These are phyloP conservation scores for Adansonia gregorii DNA, from an alignment of 441 rosid species.

Conservation along the genomic window DNA sequence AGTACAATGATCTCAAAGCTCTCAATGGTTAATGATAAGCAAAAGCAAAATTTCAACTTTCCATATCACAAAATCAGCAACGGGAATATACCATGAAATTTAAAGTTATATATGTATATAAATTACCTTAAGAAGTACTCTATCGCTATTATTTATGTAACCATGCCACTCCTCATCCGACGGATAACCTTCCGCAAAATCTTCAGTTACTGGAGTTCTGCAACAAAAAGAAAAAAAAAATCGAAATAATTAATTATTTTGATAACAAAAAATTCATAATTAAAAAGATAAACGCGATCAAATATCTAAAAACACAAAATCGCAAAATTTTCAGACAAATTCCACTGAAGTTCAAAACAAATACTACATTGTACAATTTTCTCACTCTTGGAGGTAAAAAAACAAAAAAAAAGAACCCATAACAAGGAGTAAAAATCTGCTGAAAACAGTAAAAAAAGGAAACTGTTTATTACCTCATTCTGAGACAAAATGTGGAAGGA, in stretches of 20 bases:
- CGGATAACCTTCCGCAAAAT: slow-evolving; percentile 76
- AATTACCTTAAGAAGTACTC: slow-evolving; percentile 92
- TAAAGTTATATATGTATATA: not conserved
- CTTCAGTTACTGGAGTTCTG: slow-evolving; percentile 78
- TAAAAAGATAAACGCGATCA: slow-evolving; percentile 8
- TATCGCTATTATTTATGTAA: slow-evolving; percentile 80
- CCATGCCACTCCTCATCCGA: slow-evolving; percentile 99
- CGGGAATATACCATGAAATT: not conserved
- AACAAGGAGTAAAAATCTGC: not conserved
- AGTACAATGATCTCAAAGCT: slow-evolving; percentile 3
- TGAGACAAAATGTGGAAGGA: slow-evolving; percentile 90
- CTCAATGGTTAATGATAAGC: not conserved
- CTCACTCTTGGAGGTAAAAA: not conserved
- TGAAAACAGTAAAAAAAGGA: not conserved
- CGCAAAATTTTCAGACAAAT: not conserved
- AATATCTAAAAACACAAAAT: not conserved
- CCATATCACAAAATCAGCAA: slow-evolving; percentile 17
- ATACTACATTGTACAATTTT: not conserved
- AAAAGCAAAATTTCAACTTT: not conserved
- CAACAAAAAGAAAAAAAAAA: not conserved
- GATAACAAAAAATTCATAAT: not conserved
- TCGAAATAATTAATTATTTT: not conserved
- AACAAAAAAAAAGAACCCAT: not conserved
- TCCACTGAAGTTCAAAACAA: not conserved
- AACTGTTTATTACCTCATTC: slow-evolving; percentile 64